Percentiles rank a stretch among this genome's conserved stretches.
Evolutionary conservation across 306 rosid genomes (phyloP).

Genomic region (Canavalia gladiata): DNA sequence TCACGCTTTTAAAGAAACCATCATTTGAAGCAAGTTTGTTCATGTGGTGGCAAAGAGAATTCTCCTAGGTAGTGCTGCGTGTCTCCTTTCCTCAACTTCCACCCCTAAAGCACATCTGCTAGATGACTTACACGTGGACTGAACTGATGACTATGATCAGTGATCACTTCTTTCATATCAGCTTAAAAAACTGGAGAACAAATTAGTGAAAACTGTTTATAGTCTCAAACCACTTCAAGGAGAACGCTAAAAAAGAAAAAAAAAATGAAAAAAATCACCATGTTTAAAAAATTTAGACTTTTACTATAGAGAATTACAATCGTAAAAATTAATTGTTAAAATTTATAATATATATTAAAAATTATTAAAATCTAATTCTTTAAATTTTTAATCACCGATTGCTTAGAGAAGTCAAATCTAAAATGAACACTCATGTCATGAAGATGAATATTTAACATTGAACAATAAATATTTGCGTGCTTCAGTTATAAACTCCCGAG

Average conservation of each 20-base stretch:
- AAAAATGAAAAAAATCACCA: not conserved
- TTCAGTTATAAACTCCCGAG: no score
- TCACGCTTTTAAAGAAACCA: not conserved
- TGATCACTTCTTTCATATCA: not conserved
- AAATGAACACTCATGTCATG: no score
- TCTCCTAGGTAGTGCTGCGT: constrained; percentile 32
- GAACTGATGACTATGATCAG: not conserved
- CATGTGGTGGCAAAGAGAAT: constrained; percentile 33
- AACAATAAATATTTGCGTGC: no score
- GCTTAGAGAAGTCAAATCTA: no score
- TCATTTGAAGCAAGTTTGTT: not conserved
- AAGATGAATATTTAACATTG: no score
- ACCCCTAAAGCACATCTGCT: not conserved
- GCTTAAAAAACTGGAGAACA: not conserved
- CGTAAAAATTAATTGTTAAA: not conserved
- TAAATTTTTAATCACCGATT: no score
- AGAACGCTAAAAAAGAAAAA: not conserved
- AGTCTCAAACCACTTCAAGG: not conserved
- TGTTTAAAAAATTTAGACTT: no score
- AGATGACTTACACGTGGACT: constrained; percentile 34
- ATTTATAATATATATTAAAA: no score
- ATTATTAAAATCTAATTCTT: no score
- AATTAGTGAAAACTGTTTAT: not conserved
- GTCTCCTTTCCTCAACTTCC: constrained; percentile 17
- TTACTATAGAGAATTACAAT: not conserved